phyloP scores from a whole-genome alignment of 352 stramenopile species.

The Globisporangium nodosum region DNA sequence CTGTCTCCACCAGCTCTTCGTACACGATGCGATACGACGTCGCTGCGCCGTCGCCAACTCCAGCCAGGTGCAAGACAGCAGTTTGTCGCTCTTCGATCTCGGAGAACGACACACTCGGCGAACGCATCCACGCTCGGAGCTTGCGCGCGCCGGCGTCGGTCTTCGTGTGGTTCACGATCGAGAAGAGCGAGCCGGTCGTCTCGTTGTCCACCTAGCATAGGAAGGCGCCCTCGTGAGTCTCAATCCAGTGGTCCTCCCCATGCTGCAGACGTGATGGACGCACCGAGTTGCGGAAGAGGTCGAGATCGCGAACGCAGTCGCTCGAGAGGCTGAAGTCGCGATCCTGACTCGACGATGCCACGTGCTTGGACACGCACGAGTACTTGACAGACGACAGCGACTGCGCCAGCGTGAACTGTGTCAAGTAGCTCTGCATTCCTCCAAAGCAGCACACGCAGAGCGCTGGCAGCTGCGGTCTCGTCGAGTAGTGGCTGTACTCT shows the following conservation, averaged over 20 bases:
- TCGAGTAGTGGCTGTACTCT: background rate
- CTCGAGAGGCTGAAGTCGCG: conserved; percentile 17
- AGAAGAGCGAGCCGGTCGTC: background rate
- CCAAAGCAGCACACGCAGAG: background rate
- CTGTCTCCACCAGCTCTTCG: background rate
- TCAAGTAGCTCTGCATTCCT: background rate
- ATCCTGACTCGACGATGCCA: background rate
- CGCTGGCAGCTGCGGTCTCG: background rate
- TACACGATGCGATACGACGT: background rate
- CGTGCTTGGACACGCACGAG: background rate
- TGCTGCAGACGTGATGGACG: conserved; percentile 11
- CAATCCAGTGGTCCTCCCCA: too few species aligned
- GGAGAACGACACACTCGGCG: background rate
- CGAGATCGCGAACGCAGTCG: conserved; percentile 26
- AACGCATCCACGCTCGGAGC: background rate
- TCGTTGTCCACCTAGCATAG: background rate
- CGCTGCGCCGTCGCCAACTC: background rate
- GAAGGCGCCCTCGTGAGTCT: background rate
- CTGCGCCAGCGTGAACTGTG: background rate
- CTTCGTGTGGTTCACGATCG: background rate
- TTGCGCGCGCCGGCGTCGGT: background rate
- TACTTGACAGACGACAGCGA: background rate
- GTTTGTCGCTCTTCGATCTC: background rate
- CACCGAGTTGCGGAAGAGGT: conserved; percentile 38
- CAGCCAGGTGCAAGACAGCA: background rate